Evolutionary conservation across 345 rosid species (phyloP).

Genomic region (Triadica sebifera): DNA sequence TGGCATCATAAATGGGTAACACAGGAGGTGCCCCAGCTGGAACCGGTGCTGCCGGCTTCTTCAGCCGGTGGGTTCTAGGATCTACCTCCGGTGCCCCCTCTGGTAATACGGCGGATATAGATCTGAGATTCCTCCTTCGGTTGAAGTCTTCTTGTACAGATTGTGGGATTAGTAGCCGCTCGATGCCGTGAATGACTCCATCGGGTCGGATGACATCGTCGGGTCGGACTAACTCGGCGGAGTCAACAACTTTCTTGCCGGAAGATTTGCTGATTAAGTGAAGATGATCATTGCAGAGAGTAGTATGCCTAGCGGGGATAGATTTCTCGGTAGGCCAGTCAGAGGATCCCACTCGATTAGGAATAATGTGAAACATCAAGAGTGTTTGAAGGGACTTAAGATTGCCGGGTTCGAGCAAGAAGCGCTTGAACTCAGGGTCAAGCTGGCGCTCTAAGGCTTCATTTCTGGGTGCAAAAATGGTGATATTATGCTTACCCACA

Average conservation of each 20-base stretch:
- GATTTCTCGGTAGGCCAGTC: constrained; percentile 47
- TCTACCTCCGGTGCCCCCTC: constrained; percentile 77
- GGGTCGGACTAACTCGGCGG: constrained; percentile 43
- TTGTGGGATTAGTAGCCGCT: constrained; percentile 53
- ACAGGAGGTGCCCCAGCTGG: constrained; percentile 75
- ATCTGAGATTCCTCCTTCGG: constrained; percentile 51
- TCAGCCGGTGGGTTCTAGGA: constrained; percentile 63
- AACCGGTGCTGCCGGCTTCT: constrained; percentile 49
- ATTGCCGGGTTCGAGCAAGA: constrained; percentile 89
- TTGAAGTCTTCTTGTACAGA: constrained; percentile 70
- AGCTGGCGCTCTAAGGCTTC: constrained; percentile 80
- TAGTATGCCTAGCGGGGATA: constrained; percentile 33
- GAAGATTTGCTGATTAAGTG: constrained; percentile 40
- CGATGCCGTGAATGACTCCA: constrained; percentile 73
- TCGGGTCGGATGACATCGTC: constrained; percentile 61
- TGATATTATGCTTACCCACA: constrained; percentile 75
- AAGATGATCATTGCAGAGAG: constrained; percentile 49
- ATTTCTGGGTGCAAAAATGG: constrained; percentile 89
- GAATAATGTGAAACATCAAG: constrained; percentile 71
- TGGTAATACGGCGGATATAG: constrained; percentile 63
- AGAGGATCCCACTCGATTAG: constrained; percentile 46
- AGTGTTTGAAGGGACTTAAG: constrained; percentile 77
- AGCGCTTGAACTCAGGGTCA: constrained; percentile 84
- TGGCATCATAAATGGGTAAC: constrained; percentile 75
- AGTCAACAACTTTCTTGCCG: constrained; percentile 38